A percentile compares a stretch with the other conserved stretches of the same genome.
These are phyloP conservation scores for Echium plantagineum DNA, from an alignment of 257 asterid genomes.

Conservation along the genomic window DNA sequence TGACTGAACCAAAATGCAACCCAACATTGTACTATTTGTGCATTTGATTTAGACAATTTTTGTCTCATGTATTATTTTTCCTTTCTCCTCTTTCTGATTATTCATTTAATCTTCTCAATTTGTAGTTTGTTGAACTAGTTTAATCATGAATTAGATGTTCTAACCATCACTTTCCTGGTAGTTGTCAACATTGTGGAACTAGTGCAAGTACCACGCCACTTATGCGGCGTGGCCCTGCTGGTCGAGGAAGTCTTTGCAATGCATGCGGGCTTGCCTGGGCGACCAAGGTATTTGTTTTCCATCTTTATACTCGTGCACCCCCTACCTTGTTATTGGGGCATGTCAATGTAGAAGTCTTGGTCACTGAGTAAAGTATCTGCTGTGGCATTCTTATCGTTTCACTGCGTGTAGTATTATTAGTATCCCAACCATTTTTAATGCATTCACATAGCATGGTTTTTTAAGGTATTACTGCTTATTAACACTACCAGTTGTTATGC, in stretches of 20 bases:
- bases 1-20: no score
- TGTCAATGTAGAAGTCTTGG: not conserved
- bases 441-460: no score
- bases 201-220: slow-evolving; percentile 36
- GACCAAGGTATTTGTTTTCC: slow-evolving; percentile 23
- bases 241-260: slow-evolving; percentile 40
- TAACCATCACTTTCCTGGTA: slow-evolving; percentile 3
- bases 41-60: no score
- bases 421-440: not conserved
- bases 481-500: not conserved
- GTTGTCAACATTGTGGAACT: slow-evolving; percentile 33
- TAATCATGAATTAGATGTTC: slow-evolving; percentile 1
- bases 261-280: slow-evolving; percentile 52
- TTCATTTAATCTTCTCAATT: not conserved
- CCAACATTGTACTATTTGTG: no score
- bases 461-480: not conserved
- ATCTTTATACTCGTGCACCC: not conserved
- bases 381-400: not conserved
- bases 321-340: no score
- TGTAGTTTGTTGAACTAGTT: not conserved
- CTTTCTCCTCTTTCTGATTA: no score
- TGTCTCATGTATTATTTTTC: no score
- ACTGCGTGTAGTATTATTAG: not conserved
- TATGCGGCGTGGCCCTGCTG: slow-evolving; percentile 46
- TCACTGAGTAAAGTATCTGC: not conserved